Evolutionary conservation across 306 rosid genomes (phyloP), one percentile per base, ranked within the genome.

Genomic region (Quercus mongolica): DNA sequence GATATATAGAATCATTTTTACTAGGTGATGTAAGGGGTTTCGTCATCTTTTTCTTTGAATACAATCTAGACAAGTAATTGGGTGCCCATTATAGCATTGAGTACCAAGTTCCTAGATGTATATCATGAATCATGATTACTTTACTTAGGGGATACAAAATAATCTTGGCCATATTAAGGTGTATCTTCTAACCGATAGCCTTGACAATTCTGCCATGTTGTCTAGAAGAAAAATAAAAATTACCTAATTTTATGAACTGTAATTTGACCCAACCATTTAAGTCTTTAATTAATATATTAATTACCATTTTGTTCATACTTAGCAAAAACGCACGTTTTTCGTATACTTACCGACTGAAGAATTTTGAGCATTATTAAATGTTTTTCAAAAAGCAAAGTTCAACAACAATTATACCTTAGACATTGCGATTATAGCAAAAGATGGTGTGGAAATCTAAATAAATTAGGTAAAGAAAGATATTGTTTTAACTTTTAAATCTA

Each of bases 121-220:
- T 91, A 74, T 91, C 74, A 86, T 80, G 71, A 84, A 74, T 91
- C 74, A 86, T 78, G 71, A 84, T 87, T 87, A 81, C 92, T 87
- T 89, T 79, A 67, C 89, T 88, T 87, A 52, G 77, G 76, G 75
- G 70, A 77, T 69, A 87, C 79, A 77, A 88, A 80, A 17, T 6
- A 4, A 35, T 35, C 49, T 33, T 33, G 52, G 44, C 6, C 6
- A 6, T n/a, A 68, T 17, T 10, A 31, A 33, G 72, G 14, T 68
- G 52, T n/a, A 3, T 68, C 38, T 35, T 35, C 13, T n/a, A 2
- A 41, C 46, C 46, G 46, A 41, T 41, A 8, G 9, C 46, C 46
- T 41, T 19, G 28, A 69, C 52, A 69, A 69, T 38, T 19, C 9
- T 63, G 38, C 19, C 10, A 63, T 14, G 41, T 63, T 28, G 5